Base-by-base conservation (phyloP, 169 alveolate species). In the Plasmodium yoelii region DNA sequence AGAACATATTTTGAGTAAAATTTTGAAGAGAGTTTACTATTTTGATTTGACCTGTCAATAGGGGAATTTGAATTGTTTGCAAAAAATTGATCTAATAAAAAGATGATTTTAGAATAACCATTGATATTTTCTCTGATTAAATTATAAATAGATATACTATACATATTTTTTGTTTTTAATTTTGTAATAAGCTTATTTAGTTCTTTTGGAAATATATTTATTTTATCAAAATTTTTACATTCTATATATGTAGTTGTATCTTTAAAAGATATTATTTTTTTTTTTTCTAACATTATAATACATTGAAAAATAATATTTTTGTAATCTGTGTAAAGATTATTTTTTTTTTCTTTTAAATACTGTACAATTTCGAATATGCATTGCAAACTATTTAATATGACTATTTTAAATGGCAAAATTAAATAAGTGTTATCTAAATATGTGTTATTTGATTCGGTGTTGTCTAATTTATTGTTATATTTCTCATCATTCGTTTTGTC, bases 161-260 rank as follows among this genome's bases (percentile, higher is more conserved):
- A 77, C 75, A 77, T 77, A 64, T 77, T 77, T 63, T 77, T 77
- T 5, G 88, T 77, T 77, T 53, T 55, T 57, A 77, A 26, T 64
- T 77, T 77, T 0, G 88, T 77, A 6, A 77, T 49, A 22, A 77
- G 68, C n/a, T 77, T 77, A 57, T 77, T 24, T 47, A 77, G 13
- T 6, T 77, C 88, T 63, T 77, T 77, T n/a, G 49, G 63, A 42
- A 77, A 77, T 53, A 77, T 57, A 44, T 39, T 64, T 19, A 77
- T 19, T 15, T 64, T 77, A 24, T 77, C 88, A 22, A 77, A 63
- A 63, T 77, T 77, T n/a, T 51, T 61, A 47, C 88, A 77, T 68
- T 77, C 88, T 5, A 77, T 77, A 24, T 63, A 63, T 0, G 88
- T 77, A 1, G 88, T 64, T 34, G 88, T 69, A 49, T 77, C 88